phyloP scores from a whole-genome alignment of 768 basidiomycete species.

The Sistotremastrum niveocremeum region DNA sequence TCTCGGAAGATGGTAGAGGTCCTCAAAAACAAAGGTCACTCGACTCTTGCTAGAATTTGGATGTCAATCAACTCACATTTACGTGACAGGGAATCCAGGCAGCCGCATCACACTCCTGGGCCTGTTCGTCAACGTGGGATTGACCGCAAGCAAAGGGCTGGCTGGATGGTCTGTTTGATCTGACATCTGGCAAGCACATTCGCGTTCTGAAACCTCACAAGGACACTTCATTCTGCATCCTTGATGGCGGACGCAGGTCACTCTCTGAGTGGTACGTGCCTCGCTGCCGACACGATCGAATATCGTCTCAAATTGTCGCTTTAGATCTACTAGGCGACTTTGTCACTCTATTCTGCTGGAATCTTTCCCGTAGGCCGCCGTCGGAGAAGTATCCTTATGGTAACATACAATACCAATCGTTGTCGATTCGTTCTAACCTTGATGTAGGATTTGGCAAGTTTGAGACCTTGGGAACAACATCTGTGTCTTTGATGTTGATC shows the following conservation, averaged over 20 bases:
- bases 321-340: slow-evolving; percentile 80
- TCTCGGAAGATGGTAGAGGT: slow-evolving; percentile 58
- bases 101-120: slow-evolving; percentile 79
- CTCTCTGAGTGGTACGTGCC: slow-evolving; percentile 61
- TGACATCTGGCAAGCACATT: slow-evolving; percentile 1
- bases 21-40: slow-evolving; percentile 49
- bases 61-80: slow-evolving; percentile 1
- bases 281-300: slow-evolving; percentile 6
- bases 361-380: slow-evolving; percentile 69
- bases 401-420: slow-evolving; percentile 5
- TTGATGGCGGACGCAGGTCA: slow-evolving; percentile 92
- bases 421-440: not conserved
- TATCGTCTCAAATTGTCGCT: not conserved
- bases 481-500: slow-evolving; percentile 76
- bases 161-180: slow-evolving; percentile 67
- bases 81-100: slow-evolving; percentile 55
- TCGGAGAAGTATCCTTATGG: slow-evolving; percentile 64
- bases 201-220: not conserved
- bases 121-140: slow-evolving; percentile 62
- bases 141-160: slow-evolving; percentile 73
- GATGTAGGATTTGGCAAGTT: slow-evolving; percentile 71
- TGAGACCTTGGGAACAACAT: slow-evolving; percentile 88
- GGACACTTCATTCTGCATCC: slow-evolving; percentile 64
- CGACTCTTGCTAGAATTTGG: not conserved
- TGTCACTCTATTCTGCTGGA: slow-evolving; percentile 83